Conservation (phyloP, 108 stramenopile genomes). For the Nitzschia inconspicua region DNA sequence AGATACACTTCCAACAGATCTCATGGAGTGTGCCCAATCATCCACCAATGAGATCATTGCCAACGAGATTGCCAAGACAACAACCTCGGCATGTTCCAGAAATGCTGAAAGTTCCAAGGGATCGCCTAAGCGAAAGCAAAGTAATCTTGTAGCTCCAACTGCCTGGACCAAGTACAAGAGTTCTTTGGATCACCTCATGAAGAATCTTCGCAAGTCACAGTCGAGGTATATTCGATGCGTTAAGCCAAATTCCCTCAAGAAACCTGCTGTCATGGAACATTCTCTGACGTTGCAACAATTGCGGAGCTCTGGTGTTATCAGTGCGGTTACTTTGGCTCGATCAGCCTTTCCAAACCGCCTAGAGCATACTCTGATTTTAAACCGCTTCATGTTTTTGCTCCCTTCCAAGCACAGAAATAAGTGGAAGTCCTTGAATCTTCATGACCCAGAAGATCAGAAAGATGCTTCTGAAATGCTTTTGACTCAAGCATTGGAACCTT, state of each 20-base stretch:
- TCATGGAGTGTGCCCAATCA: constrained; percentile 36
- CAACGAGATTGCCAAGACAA: constrained; percentile 28
- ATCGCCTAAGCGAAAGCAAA: constrained; percentile 20
- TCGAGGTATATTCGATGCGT: constrained; percentile 85
- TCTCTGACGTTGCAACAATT: constrained; percentile 78
- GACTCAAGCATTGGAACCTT: not conserved
- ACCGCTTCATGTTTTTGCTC: constrained; percentile 53
- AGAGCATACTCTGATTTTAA: constrained; percentile 63
- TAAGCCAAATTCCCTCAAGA: constrained; percentile 63
- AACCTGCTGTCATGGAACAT: constrained; percentile 63
- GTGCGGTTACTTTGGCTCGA: constrained; percentile 71
- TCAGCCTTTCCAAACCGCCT: constrained; percentile 88
- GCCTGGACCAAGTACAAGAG: constrained; percentile 42
- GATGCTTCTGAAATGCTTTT: constrained; percentile 4
- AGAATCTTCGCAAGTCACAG: constrained; percentile 47
- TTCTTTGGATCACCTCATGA: constrained; percentile 58
- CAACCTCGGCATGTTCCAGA: constrained; percentile 5
- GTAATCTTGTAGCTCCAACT: constrained; percentile 15
- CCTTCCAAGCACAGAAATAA: not conserved
- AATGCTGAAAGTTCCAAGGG: not conserved
- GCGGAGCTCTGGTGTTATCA: constrained; percentile 84
- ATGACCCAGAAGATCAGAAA: not conserved
- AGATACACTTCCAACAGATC: constrained; percentile 68
- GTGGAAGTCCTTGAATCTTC: no score
- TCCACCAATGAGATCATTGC: constrained; percentile 53